A percentile compares a stretch with the other conserved stretches of the same genome.
Evolutionary conservation across 495 filamentous ascomycete species (phyloP).

Genomic region (Parmelia sp.): DNA sequence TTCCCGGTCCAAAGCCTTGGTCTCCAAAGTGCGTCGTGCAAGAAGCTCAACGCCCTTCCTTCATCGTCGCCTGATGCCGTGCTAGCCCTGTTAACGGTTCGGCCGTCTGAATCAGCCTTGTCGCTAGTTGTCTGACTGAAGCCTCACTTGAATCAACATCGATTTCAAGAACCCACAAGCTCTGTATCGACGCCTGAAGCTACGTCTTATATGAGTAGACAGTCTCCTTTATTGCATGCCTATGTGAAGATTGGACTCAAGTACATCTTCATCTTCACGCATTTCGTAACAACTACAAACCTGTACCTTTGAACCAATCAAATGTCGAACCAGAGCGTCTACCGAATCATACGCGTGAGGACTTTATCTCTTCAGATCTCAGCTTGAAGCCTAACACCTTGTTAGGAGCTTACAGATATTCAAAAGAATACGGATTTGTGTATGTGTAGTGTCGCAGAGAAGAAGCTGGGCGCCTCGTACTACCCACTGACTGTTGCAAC

Average conservation of each 20-base stretch:
- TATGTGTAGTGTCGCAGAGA: slow-evolving; percentile 36
- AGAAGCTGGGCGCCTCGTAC: background rate
- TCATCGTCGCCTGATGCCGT: background rate
- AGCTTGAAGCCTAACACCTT: slow-evolving; percentile 23
- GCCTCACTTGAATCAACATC: slow-evolving; percentile 4
- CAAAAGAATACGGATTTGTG: slow-evolving; percentile 72
- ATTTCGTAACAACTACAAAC: slow-evolving; percentile 8
- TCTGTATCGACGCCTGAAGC: background rate
- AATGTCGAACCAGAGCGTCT: slow-evolving; percentile 83
- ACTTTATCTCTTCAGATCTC: slow-evolving; percentile 25
- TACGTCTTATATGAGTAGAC: background rate
- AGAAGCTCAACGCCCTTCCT: background rate
- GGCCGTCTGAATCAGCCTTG: slow-evolving; percentile 1
- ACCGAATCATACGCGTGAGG: slow-evolving; percentile 74
- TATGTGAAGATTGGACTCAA: background rate
- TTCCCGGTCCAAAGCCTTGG: background rate
- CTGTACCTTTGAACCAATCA: slow-evolving; percentile 14
- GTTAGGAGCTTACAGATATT: slow-evolving; percentile 74
- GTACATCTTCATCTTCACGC: slow-evolving; percentile 6
- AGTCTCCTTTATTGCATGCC: background rate
- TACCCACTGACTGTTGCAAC: slow-evolving; percentile 16
- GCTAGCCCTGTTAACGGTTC: background rate
- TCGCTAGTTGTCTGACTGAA: background rate
- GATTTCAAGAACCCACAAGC: background rate
- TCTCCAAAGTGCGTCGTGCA: background rate